Evolutionary conservation across 257 asterid genomes (phyloP).

Genomic region (Ophiorrhiza pumila): DNA sequence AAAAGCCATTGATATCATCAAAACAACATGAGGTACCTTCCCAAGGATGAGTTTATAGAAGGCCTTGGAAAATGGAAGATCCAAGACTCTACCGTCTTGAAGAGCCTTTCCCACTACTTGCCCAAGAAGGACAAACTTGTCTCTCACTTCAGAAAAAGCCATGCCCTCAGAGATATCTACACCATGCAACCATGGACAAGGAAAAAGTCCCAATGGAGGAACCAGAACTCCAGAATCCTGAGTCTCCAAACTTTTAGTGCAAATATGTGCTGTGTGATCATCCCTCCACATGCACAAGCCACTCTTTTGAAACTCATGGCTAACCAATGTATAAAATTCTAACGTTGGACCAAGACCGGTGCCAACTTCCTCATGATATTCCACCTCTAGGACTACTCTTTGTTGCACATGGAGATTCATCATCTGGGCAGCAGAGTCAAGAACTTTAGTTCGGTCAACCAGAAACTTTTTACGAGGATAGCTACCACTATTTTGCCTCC

Average conservation of each 20-base stretch:
- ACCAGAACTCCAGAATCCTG: slow-evolving; percentile 39
- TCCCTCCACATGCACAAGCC: slow-evolving; percentile 93
- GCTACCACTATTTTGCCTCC: slow-evolving; percentile 48
- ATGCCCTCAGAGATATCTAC: slow-evolving; percentile 28
- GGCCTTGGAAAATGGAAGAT: slow-evolving; percentile 83
- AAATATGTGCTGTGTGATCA: slow-evolving; percentile 36
- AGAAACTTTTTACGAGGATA: slow-evolving; percentile 60
- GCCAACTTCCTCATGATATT: slow-evolving; percentile 90
- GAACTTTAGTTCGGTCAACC: slow-evolving; percentile 68
- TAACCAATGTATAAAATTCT: slow-evolving; percentile 83
- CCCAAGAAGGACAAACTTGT: slow-evolving; percentile 74
- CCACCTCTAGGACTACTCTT: slow-evolving; percentile 76
- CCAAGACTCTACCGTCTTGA: slow-evolving; percentile 87
- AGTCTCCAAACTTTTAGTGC: slow-evolving; percentile 24
- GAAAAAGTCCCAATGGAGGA: slow-evolving; percentile 79
- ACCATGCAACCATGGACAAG: slow-evolving; percentile 78
- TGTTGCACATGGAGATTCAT: slow-evolving; percentile 63
- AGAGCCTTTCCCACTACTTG: slow-evolving; percentile 84
- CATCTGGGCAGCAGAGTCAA: slow-evolving; percentile 79
- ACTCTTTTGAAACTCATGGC: slow-evolving; percentile 78
- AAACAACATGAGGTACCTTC: slow-evolving; percentile 46
- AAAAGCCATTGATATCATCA: background rate
- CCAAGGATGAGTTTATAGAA: slow-evolving; percentile 82
- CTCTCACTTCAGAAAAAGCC: slow-evolving; percentile 48
- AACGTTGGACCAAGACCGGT: slow-evolving; percentile 96